Conservation (phyloP, 2,329 filamentous ascomycete species). For the Fonsecaea pedrosoi region DNA sequence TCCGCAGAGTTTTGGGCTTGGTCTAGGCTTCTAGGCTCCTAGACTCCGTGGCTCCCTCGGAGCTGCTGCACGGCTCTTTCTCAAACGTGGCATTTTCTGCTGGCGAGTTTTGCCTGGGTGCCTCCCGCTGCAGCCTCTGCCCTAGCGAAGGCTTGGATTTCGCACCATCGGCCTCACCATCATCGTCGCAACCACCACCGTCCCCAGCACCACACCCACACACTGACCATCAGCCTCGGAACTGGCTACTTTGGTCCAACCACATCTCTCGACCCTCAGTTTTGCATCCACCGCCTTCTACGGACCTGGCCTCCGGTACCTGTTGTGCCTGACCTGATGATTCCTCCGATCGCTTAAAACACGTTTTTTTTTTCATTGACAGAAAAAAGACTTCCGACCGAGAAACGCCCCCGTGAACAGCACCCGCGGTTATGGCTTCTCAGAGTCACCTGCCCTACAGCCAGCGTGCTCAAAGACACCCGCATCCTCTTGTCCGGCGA, state of each 20-base stretch:
- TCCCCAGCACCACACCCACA: neutral
- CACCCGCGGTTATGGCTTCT: slow-evolving; percentile 50
- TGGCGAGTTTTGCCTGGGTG: neutral
- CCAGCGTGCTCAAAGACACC: slow-evolving; percentile 50
- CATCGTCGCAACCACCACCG: slow-evolving; percentile 6
- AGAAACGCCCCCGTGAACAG: neutral
- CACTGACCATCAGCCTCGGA: neutral
- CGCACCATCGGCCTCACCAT: neutral
- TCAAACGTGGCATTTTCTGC: slow-evolving; percentile 22
- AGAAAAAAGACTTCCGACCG: slow-evolving; percentile 3
- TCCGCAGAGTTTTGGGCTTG: slow-evolving; percentile 2
- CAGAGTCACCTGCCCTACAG: slow-evolving; percentile 50
- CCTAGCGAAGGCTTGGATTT: slow-evolving; percentile 5
- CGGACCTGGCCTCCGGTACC: slow-evolving; percentile 26
- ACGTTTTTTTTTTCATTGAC: neutral
- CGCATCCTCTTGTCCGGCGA: slow-evolving; percentile 52
- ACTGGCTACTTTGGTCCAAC: slow-evolving; percentile 21
- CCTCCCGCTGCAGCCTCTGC: slow-evolving; percentile 13
- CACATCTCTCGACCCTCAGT: slow-evolving; percentile 16
- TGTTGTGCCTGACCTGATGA: slow-evolving; percentile 26
- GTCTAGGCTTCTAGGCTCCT: neutral
- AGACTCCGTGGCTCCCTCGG: no score
- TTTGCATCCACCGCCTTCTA: neutral
- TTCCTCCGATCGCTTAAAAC: slow-evolving; percentile 8
- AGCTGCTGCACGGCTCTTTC: neutral